Percentiles rank a stretch among this genome's conserved stretches.
phyloP scores from a whole-genome alignment of 2,329 filamentous ascomycete genomes.

The Mycosphaerella sp. region DNA sequence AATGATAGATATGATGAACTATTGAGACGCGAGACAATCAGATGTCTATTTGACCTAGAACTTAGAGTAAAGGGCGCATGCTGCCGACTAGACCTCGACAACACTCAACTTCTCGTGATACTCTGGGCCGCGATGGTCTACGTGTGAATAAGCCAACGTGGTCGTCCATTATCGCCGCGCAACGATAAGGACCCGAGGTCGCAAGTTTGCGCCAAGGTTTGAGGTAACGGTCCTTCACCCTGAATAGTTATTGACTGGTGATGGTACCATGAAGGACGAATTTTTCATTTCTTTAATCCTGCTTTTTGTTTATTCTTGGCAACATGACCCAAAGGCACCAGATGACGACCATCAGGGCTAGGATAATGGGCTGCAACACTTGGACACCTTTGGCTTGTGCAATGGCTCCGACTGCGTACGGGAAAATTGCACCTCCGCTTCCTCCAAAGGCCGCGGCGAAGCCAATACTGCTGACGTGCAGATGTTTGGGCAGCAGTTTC shows the following conservation, averaged over 20 bases:
- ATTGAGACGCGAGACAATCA: not conserved
- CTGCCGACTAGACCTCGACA: not conserved
- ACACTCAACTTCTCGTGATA: no score
- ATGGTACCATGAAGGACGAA: no score
- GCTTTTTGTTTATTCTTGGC: constrained; percentile 43
- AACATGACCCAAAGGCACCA: constrained; percentile 48
- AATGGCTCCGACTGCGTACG: constrained; percentile 61
- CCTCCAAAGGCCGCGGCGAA: constrained; percentile 75
- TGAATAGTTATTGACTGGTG: no score
- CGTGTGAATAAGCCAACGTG: no score
- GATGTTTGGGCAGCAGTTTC: constrained; percentile 63
- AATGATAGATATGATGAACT: not conserved
- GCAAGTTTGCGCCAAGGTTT: no score
- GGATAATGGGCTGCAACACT: constrained; percentile 55
- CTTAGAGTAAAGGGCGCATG: not conserved
- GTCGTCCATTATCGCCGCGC: no score
- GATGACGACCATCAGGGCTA: constrained; percentile 49
- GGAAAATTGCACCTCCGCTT: constrained; percentile 62
- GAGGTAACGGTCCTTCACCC: no score
- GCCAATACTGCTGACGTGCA: constrained; percentile 75
- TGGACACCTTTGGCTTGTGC: constrained; percentile 56
- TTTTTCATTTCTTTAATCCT: constrained; percentile 21
- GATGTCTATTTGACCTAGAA: not conserved
- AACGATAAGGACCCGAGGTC: no score
- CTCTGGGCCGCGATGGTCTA: no score